A percentile compares a stretch with the other conserved stretches of the same genome.
Conservation (phyloP, 441 rosid species). For the Capsella rubella region DNA sequence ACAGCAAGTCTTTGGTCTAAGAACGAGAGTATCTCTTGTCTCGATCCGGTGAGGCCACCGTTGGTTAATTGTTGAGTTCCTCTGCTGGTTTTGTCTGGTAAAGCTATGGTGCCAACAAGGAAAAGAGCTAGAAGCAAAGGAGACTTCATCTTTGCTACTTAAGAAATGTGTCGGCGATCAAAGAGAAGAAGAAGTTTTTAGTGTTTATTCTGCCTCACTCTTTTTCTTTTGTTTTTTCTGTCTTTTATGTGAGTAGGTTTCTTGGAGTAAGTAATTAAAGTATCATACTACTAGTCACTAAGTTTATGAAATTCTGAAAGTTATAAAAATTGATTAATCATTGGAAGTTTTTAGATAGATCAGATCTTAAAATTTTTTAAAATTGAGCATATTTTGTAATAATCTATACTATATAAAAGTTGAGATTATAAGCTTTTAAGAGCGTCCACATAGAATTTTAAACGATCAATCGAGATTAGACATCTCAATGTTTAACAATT, state of each 20-base stretch:
- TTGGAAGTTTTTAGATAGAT: neutral
- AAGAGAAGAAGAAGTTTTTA: neutral
- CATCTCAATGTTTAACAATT: too few relatives aligned
- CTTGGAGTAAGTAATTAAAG: neutral
- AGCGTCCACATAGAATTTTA: too few relatives aligned
- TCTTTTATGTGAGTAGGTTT: constrained; percentile 5
- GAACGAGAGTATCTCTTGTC: constrained; percentile 49
- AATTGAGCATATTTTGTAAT: too few relatives aligned
- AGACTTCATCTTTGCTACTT: constrained; percentile 28
- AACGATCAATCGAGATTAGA: too few relatives aligned
- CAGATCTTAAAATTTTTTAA: too few relatives aligned
- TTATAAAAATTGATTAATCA: neutral
- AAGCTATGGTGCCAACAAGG: constrained; percentile 17
- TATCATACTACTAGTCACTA: neutral
- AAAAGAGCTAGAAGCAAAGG: constrained; percentile 26
- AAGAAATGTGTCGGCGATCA: neutral
- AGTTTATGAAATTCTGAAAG: neutral
- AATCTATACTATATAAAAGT: too few relatives aligned
- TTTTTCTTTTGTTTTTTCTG: neutral
- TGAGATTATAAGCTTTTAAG: too few relatives aligned
- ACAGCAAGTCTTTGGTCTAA: constrained; percentile 71
- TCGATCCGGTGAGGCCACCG: neutral
- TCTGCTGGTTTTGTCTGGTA: constrained; percentile 9
- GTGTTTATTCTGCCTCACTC: constrained; percentile 13
- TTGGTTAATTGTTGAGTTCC: neutral